Evolutionary conservation across 768 basidiomycete genomes (phyloP).

Genomic region (Xerocomellus dryophilus): DNA sequence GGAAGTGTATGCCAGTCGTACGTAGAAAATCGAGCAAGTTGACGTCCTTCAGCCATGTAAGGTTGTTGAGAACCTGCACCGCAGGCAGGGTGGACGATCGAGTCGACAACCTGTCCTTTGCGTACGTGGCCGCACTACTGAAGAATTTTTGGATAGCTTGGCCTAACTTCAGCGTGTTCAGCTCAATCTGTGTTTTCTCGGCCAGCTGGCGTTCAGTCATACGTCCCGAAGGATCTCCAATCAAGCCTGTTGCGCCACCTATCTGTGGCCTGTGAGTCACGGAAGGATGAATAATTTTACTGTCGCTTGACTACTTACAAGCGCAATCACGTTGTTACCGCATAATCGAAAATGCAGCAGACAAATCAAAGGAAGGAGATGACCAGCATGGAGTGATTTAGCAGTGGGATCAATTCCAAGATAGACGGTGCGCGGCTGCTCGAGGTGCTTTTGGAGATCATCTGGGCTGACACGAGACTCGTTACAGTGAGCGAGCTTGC

Average conservation of each 20-base stretch:
- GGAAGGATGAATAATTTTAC: not conserved
- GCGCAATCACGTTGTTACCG: constrained; percentile 80
- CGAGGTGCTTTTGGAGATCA: constrained; percentile 38
- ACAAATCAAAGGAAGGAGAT: constrained; percentile 84
- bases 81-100: constrained; percentile 9
- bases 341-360: constrained; percentile 82
- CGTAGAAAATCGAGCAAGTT: constrained; percentile 82
- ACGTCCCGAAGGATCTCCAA: constrained; percentile 95
- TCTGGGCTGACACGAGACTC: constrained; percentile 36
- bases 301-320: constrained; percentile 52
- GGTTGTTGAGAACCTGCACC: constrained; percentile 57
- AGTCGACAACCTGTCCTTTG: constrained; percentile 34
- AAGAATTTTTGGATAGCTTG: constrained; percentile 74
- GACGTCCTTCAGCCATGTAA: constrained; percentile 76
- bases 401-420: constrained; percentile 94
- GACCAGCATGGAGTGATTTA: constrained; percentile 85
- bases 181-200: constrained; percentile 51
- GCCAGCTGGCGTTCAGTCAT: constrained; percentile 75
- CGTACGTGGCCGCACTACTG: constrained; percentile 58
- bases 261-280: constrained; percentile 51
- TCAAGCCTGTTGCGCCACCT: constrained; percentile 93
- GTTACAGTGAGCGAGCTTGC: not conserved
- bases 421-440: constrained; percentile 58
- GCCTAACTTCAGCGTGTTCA: constrained; percentile 65
- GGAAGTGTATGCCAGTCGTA: constrained; percentile 71